These are phyloP conservation scores for Saksenaea oblongispora DNA, from an alignment of 371 early-diverging fungal genomes.

Conservation along the genomic window DNA sequence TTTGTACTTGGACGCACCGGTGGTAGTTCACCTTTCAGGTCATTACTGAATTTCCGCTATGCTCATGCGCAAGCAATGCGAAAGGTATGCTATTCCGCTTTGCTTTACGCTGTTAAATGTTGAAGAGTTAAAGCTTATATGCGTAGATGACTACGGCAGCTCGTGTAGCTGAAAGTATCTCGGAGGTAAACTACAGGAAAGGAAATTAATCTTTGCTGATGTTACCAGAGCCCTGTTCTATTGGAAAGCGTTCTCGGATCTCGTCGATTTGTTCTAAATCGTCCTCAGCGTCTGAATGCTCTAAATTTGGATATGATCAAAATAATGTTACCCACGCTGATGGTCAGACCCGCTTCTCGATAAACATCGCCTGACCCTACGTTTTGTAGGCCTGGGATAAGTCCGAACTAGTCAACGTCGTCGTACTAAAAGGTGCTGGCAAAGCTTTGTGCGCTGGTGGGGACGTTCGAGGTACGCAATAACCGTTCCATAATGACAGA, in stretches of 20 bases:
- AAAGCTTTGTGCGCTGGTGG: slow-evolving; percentile 96
- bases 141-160: not conserved
- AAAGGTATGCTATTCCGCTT: no score
- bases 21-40: no score
- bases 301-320: slow-evolving; percentile 84
- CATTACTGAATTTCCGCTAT: no score
- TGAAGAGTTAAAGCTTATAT: not conserved
- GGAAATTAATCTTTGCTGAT: not conserved
- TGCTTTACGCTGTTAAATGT: no score
- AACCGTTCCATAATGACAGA: not conserved
- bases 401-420: slow-evolving; percentile 69
- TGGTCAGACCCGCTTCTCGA: slow-evolving; percentile 36
- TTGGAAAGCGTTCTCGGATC: slow-evolving; percentile 8
- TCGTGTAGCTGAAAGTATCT: not conserved
- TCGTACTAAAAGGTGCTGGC: slow-evolving; percentile 74
- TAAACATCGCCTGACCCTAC: not conserved
- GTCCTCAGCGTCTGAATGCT: slow-evolving; percentile 84
- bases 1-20: no score
- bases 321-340: slow-evolving; percentile 73
- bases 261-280: slow-evolving; percentile 74
- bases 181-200: not conserved
- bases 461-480: slow-evolving; percentile 77
- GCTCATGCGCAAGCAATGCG: no score
- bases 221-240: not conserved
- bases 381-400: slow-evolving; percentile 72